A percentile compares a stretch with the other conserved stretches of the same genome.
Evolutionary conservation across 2,329 filamentous ascomycete species (phyloP).

Genomic region (Colletotrichum sp.): DNA sequence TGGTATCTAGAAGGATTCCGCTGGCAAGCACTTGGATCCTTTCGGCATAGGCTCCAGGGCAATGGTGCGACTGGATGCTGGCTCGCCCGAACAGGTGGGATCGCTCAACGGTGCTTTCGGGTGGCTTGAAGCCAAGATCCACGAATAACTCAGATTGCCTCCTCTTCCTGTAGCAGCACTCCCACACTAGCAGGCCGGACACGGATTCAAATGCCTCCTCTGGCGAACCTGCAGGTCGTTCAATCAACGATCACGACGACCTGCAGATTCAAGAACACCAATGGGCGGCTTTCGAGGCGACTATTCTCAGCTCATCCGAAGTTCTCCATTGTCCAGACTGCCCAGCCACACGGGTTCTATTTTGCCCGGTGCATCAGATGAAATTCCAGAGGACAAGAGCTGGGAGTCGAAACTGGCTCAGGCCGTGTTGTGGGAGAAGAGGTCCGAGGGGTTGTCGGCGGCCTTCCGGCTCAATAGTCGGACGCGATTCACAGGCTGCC

Average conservation of each 20-base stretch:
- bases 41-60: background rate
- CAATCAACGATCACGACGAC: background rate
- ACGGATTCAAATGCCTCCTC: background rate
- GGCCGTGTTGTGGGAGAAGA: background rate
- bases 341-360: background rate
- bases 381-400: background rate
- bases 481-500: background rate
- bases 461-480: background rate
- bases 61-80: background rate
- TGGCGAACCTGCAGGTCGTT: background rate
- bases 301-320: background rate
- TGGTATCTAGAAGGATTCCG: background rate
- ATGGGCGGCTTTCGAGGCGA: background rate
- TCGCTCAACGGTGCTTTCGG: background rate
- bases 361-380: background rate
- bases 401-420: constrained; percentile 6
- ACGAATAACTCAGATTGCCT: background rate
- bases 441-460: background rate
- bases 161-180: background rate
- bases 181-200: background rate
- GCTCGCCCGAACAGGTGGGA: background rate
- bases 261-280: background rate
- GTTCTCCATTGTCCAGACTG: background rate
- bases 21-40: background rate
- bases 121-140: background rate